Evolutionary conservation across 2,329 filamentous ascomycete genomes (phyloP).

Genomic region (Colletotrichum plurivorum): DNA sequence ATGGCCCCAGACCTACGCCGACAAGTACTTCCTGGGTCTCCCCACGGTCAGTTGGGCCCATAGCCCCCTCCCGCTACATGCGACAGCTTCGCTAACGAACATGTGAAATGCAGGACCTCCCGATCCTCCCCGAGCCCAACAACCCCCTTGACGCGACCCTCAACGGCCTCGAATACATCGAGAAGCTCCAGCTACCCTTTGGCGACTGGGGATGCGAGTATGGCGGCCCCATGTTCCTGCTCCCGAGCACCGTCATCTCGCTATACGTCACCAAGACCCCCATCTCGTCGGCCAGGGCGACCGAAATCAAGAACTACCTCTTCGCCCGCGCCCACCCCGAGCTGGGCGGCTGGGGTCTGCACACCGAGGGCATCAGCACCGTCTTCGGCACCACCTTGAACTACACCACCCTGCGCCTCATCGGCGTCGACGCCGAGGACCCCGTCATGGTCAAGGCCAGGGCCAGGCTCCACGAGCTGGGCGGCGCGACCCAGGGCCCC

Average conservation of each 20-base stretch:
- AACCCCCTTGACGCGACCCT: conserved; percentile 82
- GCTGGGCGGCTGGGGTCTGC: conserved; percentile 97
- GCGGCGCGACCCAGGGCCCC: conserved; percentile 85
- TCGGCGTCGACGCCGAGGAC: conserved; percentile 88
- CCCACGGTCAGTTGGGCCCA: conserved; percentile 72
- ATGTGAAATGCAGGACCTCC: conserved; percentile 72
- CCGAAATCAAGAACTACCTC: conserved; percentile 93
- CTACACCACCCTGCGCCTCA: conserved; percentile 83
- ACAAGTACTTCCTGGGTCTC: conserved; percentile 89
- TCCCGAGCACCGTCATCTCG: conserved; percentile 86
- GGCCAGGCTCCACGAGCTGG: conserved; percentile 84
- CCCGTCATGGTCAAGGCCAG: conserved; percentile 89
- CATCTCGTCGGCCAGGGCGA: conserved; percentile 83
- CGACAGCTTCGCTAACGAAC: conserved; percentile 24
- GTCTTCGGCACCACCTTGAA: conserved; percentile 93
- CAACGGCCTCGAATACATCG: conserved; percentile 91
- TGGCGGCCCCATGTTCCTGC: conserved; percentile 95
- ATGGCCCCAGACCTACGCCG: conserved; percentile 91
- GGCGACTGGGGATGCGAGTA: conserved; percentile 99
- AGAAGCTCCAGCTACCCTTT: conserved; percentile 86
- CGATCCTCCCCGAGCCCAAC: conserved; percentile 77
- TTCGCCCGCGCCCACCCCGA: conserved; percentile 86
- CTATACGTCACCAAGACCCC: conserved; percentile 93
- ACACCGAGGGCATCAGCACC: conserved; percentile 93
- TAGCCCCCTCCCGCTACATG: background rate